A percentile compares a stretch with the other conserved stretches of the same genome.
Evolutionary conservation across 2,329 filamentous ascomycete species (phyloP).

Genomic region (Dothistroma septosporum): DNA sequence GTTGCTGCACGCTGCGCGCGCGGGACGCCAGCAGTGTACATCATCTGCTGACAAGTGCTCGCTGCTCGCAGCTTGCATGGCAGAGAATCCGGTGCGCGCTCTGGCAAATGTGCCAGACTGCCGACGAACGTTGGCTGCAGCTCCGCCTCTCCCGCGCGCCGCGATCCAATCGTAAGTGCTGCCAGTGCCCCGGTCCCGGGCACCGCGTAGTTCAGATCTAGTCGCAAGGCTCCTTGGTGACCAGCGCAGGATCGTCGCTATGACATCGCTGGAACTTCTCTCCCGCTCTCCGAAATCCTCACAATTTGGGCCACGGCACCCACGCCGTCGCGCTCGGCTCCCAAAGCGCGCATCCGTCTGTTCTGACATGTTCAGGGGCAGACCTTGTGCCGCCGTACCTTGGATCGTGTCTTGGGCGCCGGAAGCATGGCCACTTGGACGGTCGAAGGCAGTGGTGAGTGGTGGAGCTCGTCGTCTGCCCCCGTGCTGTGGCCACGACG

Average conservation of each 20-base stretch:
- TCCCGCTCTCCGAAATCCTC: constrained; percentile 6
- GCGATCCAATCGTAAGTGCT: constrained; percentile 15
- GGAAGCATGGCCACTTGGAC: constrained; percentile 13
- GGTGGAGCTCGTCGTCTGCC: background rate
- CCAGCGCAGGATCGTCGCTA: constrained; percentile 9
- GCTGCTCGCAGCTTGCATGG: background rate
- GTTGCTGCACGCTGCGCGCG: constrained; percentile 15
- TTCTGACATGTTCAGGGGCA: constrained; percentile 6
- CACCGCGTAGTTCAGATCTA: constrained; percentile 18
- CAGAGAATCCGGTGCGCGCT: background rate
- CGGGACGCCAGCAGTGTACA: background rate
- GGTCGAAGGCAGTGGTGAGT: background rate
- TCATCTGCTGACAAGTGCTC: too few relatives aligned
- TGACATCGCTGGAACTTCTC: constrained; percentile 21
- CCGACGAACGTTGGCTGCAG: constrained; percentile 5
- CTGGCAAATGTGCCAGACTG: constrained; percentile 7
- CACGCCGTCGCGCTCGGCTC: constrained; percentile 18
- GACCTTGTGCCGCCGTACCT: constrained; percentile 5
- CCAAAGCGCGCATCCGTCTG: constrained; percentile 18
- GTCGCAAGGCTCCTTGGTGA: constrained; percentile 3
- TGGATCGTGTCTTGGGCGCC: constrained; percentile 11
- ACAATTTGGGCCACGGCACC: constrained; percentile 16
- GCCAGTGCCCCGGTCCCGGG: constrained; percentile 18
- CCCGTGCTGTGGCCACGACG: background rate
- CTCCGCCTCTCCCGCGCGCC: constrained; percentile 13